Evolutionary conservation across 2,329 filamentous ascomycete genomes (phyloP).

Genomic region (Byssoonygena ceratinophila): DNA sequence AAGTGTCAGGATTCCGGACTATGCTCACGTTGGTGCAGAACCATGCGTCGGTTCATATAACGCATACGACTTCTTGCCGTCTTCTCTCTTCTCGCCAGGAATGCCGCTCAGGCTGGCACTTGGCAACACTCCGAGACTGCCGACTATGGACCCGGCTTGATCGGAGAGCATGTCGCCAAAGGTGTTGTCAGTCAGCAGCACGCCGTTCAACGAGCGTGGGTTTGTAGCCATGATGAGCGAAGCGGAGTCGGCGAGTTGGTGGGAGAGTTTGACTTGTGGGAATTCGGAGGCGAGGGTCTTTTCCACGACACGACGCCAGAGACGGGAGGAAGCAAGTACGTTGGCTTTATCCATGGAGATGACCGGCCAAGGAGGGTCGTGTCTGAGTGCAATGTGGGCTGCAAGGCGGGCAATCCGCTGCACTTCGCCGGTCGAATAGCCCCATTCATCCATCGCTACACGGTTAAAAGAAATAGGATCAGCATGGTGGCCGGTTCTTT

Average conservation of each 20-base stretch:
- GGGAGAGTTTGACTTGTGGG: constrained; percentile 65
- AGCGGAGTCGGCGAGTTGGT: constrained; percentile 83
- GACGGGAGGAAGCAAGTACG: constrained; percentile 70
- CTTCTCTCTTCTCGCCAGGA: constrained; percentile 53
- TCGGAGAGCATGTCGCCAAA: constrained; percentile 91
- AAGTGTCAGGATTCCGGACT: no score
- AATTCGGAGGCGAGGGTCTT: constrained; percentile 76
- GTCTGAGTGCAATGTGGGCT: constrained; percentile 62
- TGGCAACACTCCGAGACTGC: constrained; percentile 71
- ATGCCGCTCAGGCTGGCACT: constrained; percentile 74
- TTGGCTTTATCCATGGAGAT: constrained; percentile 89
- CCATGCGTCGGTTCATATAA: constrained; percentile 91
- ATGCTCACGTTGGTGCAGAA: constrained; percentile 29
- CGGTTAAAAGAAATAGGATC: constrained; percentile 35
- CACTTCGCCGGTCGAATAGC: constrained; percentile 71
- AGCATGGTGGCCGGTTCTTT: neutral
- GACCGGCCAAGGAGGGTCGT: constrained; percentile 61
- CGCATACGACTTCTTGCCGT: constrained; percentile 62
- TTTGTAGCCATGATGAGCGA: constrained; percentile 92
- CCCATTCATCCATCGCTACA: constrained; percentile 59
- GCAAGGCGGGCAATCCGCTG: constrained; percentile 71
- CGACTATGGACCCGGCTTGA: constrained; percentile 81
- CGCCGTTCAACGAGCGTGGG: constrained; percentile 68
- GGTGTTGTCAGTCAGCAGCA: constrained; percentile 79
- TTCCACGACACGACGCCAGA: constrained; percentile 74